These are phyloP conservation scores for Penicillium mononematosum DNA, from an alignment of 495 filamentous ascomycete species.

Conservation along the genomic window DNA sequence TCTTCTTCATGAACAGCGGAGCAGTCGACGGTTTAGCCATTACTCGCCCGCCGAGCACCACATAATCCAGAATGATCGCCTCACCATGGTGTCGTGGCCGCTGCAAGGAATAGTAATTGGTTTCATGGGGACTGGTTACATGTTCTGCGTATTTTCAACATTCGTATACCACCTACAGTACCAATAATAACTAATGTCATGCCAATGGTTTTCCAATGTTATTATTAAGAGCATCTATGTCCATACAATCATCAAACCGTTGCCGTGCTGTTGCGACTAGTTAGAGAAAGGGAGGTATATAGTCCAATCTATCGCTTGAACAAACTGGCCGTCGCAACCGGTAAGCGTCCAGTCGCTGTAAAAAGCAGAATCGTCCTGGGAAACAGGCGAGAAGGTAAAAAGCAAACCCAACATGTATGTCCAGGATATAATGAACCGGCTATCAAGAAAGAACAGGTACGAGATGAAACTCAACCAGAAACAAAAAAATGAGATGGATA, in stretches of 20 bases:
- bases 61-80: neutral
- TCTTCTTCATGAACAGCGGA: constrained; percentile 23
- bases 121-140: neutral
- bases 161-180: neutral
- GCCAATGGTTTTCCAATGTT: neutral
- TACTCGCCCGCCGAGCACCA: constrained; percentile 14
- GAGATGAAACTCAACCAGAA: constrained; percentile 5
- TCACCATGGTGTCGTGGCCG: neutral
- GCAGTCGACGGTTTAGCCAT: constrained; percentile 17
- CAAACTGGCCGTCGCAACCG: constrained; percentile 12
- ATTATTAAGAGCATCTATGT: constrained; percentile 5
- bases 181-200: neutral
- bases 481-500: neutral
- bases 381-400: constrained; percentile 2
- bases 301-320: constrained; percentile 26
- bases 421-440: constrained; percentile 11
- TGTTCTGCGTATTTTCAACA: neutral
- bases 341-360: constrained; percentile 10
- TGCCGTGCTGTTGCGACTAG: neutral
- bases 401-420: constrained; percentile 16
- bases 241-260: neutral
- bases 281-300: constrained; percentile 17
- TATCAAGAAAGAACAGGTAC: constrained; percentile 6
- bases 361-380: constrained; percentile 5
- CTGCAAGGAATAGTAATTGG: neutral